phyloP scores from a whole-genome alignment of 352 stramenopile genomes.

The Blastocystis sp. region DNA sequence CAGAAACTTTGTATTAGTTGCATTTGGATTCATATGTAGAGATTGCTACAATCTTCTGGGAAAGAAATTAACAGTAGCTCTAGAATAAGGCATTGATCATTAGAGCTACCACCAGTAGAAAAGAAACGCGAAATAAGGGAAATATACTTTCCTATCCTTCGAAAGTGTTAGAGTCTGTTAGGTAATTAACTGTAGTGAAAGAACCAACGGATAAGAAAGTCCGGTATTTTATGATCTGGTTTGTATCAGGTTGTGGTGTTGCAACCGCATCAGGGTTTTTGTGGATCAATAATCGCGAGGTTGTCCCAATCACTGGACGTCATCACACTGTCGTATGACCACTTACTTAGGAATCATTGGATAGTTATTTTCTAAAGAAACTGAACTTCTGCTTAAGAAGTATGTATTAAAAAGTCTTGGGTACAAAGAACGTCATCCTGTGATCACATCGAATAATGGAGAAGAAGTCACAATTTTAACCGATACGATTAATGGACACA shows the following conservation, averaged over 20 bases:
- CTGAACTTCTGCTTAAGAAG: background rate
- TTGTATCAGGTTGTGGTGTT: background rate
- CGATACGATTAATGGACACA: background rate
- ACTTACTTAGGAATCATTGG: background rate
- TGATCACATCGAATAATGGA: background rate
- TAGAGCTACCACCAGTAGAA: no score
- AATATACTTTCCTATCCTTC: background rate
- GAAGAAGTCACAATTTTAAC: background rate
- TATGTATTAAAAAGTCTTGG: background rate
- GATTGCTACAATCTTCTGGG: no score
- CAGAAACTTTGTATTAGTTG: no score
- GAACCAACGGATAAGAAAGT: background rate
- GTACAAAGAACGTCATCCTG: background rate
- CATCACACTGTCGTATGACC: background rate
- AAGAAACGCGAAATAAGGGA: no score
- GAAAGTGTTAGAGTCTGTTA: background rate
- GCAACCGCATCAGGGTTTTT: background rate
- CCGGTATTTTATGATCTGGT: background rate
- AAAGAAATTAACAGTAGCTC: no score
- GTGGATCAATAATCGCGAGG: background rate
- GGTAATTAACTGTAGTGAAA: background rate
- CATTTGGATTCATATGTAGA: background rate
- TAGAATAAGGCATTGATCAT: no score
- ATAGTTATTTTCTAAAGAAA: conserved; percentile 8
- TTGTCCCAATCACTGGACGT: conserved; percentile 25